Evolutionary conservation across 1,284 basidiomycete species (phyloP).

Genomic region (Leccinum angustisporum): DNA sequence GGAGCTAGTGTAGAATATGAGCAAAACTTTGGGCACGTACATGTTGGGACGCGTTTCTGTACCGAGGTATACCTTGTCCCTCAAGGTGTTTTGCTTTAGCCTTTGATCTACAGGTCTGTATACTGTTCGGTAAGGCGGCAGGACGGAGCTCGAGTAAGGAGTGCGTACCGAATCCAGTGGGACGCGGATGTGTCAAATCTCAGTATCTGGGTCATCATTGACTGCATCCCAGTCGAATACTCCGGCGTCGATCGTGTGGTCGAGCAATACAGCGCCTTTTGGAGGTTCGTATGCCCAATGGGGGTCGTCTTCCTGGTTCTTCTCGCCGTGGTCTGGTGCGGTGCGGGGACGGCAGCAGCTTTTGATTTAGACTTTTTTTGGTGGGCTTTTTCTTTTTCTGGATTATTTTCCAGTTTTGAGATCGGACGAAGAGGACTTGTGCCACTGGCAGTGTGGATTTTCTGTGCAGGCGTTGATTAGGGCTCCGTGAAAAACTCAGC

Average conservation of each 20-base stretch:
- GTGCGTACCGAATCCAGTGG: slow-evolving; percentile 52
- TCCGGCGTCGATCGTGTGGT: slow-evolving; percentile 39
- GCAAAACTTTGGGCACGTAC: not conserved
- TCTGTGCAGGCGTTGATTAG: not conserved
- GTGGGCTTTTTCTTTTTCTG: slow-evolving; percentile 4
- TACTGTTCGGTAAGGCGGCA: not conserved
- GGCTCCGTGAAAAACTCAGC: no score
- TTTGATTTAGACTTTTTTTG: slow-evolving; percentile 14
- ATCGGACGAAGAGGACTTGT: slow-evolving; percentile 27
- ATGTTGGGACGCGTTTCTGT: slow-evolving; percentile 12
- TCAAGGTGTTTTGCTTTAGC: slow-evolving; percentile 64
- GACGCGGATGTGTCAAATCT: slow-evolving; percentile 55
- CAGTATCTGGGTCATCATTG: slow-evolving; percentile 52
- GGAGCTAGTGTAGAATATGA: slow-evolving; percentile 43
- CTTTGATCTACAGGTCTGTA: slow-evolving; percentile 46
- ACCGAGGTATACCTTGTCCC: slow-evolving; percentile 57
- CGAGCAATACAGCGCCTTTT: slow-evolving; percentile 43
- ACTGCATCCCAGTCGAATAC: slow-evolving; percentile 69
- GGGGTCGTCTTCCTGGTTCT: slow-evolving; percentile 53
- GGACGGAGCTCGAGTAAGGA: not conserved
- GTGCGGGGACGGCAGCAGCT: not conserved
- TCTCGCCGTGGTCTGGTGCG: slow-evolving; percentile 26
- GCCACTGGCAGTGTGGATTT: no score
- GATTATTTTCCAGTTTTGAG: slow-evolving; percentile 8
- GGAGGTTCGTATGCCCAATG: slow-evolving; percentile 60